Percentiles rank a stretch among this genome's conserved stretches.
Conservation (phyloP, 2,329 filamentous ascomycete genomes). For the Stagonosporopsis cucurbitacearum region DNA sequence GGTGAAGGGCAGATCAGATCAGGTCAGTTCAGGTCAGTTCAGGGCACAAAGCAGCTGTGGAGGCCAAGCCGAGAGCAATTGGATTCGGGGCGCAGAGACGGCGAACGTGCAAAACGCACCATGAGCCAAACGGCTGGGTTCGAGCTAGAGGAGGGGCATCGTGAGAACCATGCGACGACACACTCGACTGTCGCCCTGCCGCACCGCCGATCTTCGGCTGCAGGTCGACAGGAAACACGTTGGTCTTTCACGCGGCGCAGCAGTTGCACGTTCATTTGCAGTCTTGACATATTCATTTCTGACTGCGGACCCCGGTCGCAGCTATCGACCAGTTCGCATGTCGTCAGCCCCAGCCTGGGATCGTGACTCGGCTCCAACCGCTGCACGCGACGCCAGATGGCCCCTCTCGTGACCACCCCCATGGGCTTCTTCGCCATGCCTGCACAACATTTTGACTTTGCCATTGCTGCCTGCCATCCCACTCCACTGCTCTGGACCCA, state of each 20-base stretch:
- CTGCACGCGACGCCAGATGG: conserved; percentile 16
- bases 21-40: too few species aligned
- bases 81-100: background rate
- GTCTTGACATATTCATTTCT: background rate
- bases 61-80: background rate
- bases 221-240: background rate
- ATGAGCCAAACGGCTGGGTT: background rate
- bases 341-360: conserved; percentile 11
- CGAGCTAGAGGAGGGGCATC: conserved; percentile 16
- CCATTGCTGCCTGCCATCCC: background rate
- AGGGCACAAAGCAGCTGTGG: background rate
- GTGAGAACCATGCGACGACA: conserved; percentile 9
- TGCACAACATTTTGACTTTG: conserved; percentile 8
- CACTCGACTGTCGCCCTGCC: background rate
- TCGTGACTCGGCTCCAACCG: conserved; percentile 16
- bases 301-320: conserved; percentile 10
- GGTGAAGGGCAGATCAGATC: background rate
- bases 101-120: conserved; percentile 2
- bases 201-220: conserved; percentile 11
- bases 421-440: conserved; percentile 1
- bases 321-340: conserved; percentile 16
- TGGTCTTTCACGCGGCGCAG: background rate
- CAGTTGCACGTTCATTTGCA: conserved; percentile 2
- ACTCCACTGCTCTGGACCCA: background rate
- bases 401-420: conserved; percentile 15